phyloP scores from a whole-genome alignment of 352 stramenopile species.

The Pythium dissotocum region DNA sequence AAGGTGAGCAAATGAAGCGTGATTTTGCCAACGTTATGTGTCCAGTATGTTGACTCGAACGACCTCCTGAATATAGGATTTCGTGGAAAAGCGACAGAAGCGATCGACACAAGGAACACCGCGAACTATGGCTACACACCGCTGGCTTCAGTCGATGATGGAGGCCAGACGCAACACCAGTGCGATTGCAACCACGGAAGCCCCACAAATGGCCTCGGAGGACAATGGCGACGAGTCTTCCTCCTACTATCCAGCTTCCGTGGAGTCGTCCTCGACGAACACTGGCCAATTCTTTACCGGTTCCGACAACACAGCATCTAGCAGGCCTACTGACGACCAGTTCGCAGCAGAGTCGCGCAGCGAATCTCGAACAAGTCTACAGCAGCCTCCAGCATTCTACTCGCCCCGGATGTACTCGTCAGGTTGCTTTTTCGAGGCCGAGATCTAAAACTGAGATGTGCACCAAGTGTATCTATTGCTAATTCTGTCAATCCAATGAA shows the following conservation, averaged over 20 bases:
- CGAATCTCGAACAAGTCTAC: background rate
- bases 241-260: background rate
- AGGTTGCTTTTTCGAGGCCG: background rate
- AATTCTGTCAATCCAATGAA: background rate
- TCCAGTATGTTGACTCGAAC: background rate
- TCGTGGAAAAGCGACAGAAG: constrained; percentile 64
- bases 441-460: background rate
- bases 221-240: background rate
- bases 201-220: background rate
- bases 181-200: background rate
- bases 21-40: background rate
- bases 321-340: background rate
- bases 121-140: constrained; percentile 61
- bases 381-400: background rate
- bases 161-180: background rate
- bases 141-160: constrained; percentile 62
- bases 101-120: constrained; percentile 51
- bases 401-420: background rate
- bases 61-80: constrained; percentile 33
- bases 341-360: background rate
- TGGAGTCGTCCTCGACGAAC: background rate
- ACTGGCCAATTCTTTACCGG: background rate
- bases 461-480: background rate
- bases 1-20: constrained; percentile 32
- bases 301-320: background rate